Conservation (phyloP, 345 rosid species). For the Acer saccharum region DNA sequence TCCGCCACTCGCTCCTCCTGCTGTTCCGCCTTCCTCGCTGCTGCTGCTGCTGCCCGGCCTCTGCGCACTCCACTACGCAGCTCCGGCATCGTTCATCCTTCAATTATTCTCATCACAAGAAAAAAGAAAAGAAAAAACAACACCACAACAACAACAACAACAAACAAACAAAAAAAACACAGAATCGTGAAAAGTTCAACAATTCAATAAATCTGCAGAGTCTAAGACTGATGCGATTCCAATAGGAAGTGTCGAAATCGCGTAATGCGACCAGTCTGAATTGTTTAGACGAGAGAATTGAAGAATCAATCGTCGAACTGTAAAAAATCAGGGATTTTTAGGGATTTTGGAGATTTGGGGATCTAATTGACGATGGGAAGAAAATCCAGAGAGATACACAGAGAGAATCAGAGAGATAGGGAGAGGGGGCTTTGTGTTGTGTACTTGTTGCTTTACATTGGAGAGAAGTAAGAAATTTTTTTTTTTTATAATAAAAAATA, state of each 20-base stretch:
- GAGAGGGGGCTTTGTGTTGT: not conserved
- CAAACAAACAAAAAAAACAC: not conserved
- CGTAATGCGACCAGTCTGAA: not conserved
- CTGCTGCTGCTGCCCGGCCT: constrained; percentile 39
- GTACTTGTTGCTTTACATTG: not conserved
- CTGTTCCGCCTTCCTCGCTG: constrained; percentile 20
- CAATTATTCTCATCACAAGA: constrained; percentile 25
- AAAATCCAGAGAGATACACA: not conserved
- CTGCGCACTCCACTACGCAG: constrained; percentile 68
- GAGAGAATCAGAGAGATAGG: not conserved
- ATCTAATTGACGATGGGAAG: not conserved
- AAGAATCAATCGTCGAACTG: not conserved
- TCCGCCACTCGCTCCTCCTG: constrained; percentile 16
- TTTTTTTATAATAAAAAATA: too few relatives aligned
- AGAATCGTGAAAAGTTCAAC: too few relatives aligned
- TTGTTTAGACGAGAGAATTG: not conserved
- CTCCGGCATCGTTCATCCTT: constrained; percentile 74
- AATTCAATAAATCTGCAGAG: not conserved
- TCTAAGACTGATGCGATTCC: not conserved
- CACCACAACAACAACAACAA: not conserved
- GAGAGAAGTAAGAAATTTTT: not conserved
- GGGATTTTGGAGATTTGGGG: constrained; percentile 18
- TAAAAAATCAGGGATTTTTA: not conserved
- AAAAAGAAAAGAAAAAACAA: not conserved
- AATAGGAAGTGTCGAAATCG: not conserved